A percentile compares a stretch with the other conserved stretches of the same genome.
Conservation (phyloP, 768 basidiomycete genomes). For the Neoboletus magnificus region DNA sequence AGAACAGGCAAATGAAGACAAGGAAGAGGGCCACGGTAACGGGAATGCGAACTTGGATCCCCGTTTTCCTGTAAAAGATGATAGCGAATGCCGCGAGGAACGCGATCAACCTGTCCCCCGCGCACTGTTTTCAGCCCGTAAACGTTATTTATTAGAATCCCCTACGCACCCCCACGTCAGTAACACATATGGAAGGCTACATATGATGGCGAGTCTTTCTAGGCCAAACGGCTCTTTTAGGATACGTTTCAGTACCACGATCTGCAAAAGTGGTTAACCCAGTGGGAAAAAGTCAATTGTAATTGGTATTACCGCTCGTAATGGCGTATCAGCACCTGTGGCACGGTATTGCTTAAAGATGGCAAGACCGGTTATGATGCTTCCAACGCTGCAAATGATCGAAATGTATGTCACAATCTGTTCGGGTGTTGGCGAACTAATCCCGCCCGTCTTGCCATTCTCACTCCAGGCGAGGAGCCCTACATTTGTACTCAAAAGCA, state of each 20-base stretch:
- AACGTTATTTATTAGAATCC: background rate
- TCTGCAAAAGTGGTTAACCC: slow-evolving; percentile 12
- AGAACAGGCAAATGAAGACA: slow-evolving; percentile 23
- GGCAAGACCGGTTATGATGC: slow-evolving; percentile 28
- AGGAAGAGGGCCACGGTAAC: slow-evolving; percentile 24
- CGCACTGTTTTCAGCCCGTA: slow-evolving; percentile 2
- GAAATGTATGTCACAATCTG: slow-evolving; percentile 30
- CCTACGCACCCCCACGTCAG: slow-evolving; percentile 38
- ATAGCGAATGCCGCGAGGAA: slow-evolving; percentile 34
- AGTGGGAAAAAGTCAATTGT: background rate
- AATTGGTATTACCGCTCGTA: slow-evolving; percentile 22
- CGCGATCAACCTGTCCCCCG: slow-evolving; percentile 29
- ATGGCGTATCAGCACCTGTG: slow-evolving; percentile 30
- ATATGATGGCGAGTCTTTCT: slow-evolving; percentile 38
- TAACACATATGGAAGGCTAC: slow-evolving; percentile 39
- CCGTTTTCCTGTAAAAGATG: slow-evolving; percentile 29
- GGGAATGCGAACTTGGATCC: slow-evolving; percentile 24
- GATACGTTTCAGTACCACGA: slow-evolving; percentile 27
- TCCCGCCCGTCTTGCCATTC: background rate
- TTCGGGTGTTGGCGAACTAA: slow-evolving; percentile 10
- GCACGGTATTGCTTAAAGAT: slow-evolving; percentile 34
- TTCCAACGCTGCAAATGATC: slow-evolving; percentile 28
- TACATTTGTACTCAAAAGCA: slow-evolving; percentile 25
- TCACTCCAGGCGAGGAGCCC: slow-evolving; percentile 23
- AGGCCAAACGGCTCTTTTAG: slow-evolving; percentile 27